phyloP scores from a whole-genome alignment of 306 rosid species.

The Hippophae gyantsensis region DNA sequence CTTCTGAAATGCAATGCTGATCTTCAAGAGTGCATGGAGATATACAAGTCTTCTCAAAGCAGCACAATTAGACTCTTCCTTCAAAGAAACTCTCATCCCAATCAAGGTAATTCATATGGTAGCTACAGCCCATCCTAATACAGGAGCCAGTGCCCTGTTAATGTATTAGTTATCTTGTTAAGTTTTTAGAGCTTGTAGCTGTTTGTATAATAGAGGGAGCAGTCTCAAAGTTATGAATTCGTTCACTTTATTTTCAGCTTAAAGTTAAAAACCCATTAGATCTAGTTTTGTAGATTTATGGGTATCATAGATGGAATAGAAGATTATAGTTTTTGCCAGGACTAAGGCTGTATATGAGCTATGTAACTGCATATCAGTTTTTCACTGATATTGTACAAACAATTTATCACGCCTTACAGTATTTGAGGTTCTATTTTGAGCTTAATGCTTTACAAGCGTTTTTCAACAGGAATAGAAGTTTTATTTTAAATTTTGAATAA shows the following conservation, averaged over 20 bases:
- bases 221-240: neutral
- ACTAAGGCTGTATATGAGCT: neutral
- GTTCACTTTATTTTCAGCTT: conserved; percentile 10
- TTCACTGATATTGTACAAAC: too few relatives aligned
- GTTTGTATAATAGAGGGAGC: conserved; percentile 2
- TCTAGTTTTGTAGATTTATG: conserved; percentile 12
- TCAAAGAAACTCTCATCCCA: conserved; percentile 34
- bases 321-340: conserved; percentile 1
- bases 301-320: conserved; percentile 10
- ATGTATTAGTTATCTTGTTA: neutral
- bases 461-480: too few relatives aligned
- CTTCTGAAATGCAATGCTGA: conserved; percentile 45
- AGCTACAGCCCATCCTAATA: conserved; percentile 23
- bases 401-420: too few relatives aligned
- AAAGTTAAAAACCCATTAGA: conserved; percentile 6
- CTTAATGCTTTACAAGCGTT: too few relatives aligned
- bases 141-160: neutral
- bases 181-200: conserved; percentile 1
- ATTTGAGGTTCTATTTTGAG: too few relatives aligned
- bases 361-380: too few relatives aligned
- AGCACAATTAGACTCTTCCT: conserved; percentile 43
- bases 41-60: conserved; percentile 35
- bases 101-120: conserved; percentile 26
- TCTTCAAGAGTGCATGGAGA: conserved; percentile 47
- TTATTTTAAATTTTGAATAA: too few relatives aligned